phyloP scores from a whole-genome alignment of 1,284 basidiomycete genomes.

The Moniliophthora roreri region DNA sequence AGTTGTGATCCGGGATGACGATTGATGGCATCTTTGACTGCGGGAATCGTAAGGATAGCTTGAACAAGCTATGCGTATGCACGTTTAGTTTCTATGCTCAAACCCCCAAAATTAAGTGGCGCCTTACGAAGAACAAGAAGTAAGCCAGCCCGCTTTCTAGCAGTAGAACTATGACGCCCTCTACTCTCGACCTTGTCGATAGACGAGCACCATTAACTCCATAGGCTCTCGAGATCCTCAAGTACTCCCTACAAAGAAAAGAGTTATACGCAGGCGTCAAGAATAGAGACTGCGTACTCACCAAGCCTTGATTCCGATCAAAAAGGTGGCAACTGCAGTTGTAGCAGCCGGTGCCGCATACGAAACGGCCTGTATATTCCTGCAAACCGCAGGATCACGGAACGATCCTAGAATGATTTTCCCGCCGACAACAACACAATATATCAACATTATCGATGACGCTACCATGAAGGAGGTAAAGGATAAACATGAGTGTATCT shows the following conservation, averaged over 20 bases:
- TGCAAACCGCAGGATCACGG: slow-evolving; percentile 3
- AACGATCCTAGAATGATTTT: slow-evolving; percentile 6
- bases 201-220: background rate
- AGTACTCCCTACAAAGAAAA: background rate
- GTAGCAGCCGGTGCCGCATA: slow-evolving; percentile 8
- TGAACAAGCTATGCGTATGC: background rate
- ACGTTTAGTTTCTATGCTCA: no score
- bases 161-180: slow-evolving; percentile 5
- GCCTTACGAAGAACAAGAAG: slow-evolving; percentile 13
- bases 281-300: background rate
- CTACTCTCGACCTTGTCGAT: background rate
- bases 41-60: background rate
- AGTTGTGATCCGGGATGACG: background rate
- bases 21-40: background rate
- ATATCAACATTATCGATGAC: slow-evolving; percentile 4
- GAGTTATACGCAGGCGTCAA: background rate
- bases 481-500: no score
- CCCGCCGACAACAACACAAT: slow-evolving; percentile 5
- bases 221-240: background rate
- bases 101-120: background rate
- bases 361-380: slow-evolving; percentile 7
- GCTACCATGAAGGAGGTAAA: no score
- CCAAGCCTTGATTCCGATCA: slow-evolving; percentile 8
- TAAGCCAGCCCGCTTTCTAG: slow-evolving; percentile 10
- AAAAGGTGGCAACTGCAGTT: slow-evolving; percentile 7